Conservation (phyloP, 1,284 basidiomycete species). For the Caloboletus inedulis region DNA sequence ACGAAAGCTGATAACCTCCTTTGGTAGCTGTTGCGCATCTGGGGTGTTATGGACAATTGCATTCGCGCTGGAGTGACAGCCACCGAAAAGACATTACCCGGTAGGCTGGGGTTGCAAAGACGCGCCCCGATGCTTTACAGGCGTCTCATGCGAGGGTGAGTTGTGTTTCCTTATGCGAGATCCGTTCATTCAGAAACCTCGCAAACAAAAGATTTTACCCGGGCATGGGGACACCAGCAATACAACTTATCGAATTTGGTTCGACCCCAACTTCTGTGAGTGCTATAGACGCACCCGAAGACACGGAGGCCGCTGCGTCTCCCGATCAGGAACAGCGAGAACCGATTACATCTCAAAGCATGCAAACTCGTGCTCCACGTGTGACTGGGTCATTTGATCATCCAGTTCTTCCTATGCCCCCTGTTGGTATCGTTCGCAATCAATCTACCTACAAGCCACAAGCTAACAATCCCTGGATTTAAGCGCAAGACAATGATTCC, state of each 20-base stretch:
- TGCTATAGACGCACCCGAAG: constrained; percentile 42
- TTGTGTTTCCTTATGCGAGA: constrained; percentile 7
- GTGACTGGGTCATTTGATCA: constrained; percentile 83
- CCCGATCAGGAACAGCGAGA: constrained; percentile 9
- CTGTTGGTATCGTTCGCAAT: constrained; percentile 45
- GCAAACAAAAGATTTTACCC: constrained; percentile 55
- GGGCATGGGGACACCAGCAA: constrained; percentile 45
- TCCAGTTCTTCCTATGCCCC: constrained; percentile 76
- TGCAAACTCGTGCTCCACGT: constrained; percentile 40
- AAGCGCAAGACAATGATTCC: constrained; percentile 85
- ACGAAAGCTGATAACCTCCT: not conserved
- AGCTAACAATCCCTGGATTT: constrained; percentile 10
- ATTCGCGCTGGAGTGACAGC: constrained; percentile 86
- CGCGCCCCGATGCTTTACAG: constrained; percentile 85
- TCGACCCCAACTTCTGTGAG: constrained; percentile 23
- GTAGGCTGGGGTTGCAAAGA: constrained; percentile 74
- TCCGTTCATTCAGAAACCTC: not conserved
- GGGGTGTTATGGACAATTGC: constrained; percentile 92
- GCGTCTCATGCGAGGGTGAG: constrained; percentile 82
- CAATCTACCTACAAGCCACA: not conserved
- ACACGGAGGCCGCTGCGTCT: constrained; percentile 17
- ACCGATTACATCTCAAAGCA: not conserved
- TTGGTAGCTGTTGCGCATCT: constrained; percentile 69
- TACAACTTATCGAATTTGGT: constrained; percentile 48
- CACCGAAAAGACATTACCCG: constrained; percentile 76